Evolutionary conservation across 306 rosid species (phyloP).

Genomic region (Lathyrus aphaca): DNA sequence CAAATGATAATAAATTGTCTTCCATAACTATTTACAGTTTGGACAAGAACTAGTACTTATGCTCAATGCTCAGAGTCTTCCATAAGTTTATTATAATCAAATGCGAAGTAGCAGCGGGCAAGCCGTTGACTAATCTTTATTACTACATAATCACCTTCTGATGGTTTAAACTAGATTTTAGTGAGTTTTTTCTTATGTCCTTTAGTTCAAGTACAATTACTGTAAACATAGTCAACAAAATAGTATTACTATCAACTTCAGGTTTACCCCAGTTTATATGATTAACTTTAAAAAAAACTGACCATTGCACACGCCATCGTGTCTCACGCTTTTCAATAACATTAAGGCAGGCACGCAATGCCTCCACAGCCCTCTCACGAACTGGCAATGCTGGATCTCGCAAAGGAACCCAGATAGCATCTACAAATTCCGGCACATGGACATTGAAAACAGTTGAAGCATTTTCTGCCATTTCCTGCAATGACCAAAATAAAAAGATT

Average conservation of each 20-base stretch:
- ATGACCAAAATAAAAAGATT: conserved; percentile 36
- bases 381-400: conserved; percentile 89
- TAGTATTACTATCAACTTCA: conserved; percentile 22
- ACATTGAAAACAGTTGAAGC: conserved; percentile 98
- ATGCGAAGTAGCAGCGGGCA: conserved; percentile 16
- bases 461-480: conserved; percentile 98
- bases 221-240: conserved; percentile 23
- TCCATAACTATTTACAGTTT: conserved; percentile 21
- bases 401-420: conserved; percentile 96
- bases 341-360: conserved; percentile 95
- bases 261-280: conserved; percentile 11
- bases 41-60: not conserved
- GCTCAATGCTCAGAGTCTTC: conserved; percentile 1
- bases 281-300: conserved; percentile 40
- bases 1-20: conserved; percentile 14
- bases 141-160: conserved; percentile 1
- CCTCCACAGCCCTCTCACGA: conserved; percentile 98
- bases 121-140: conserved; percentile 10
- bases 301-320: conserved; percentile 99
- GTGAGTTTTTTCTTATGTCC: conserved; percentile 4
- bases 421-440: conserved; percentile 96
- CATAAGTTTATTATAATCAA: conserved; percentile 17
- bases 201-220: conserved; percentile 15
- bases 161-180: conserved; percentile 15
- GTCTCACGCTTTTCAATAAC: conserved; percentile 97